Evolutionary conservation across 2,329 filamentous ascomycete genomes (phyloP).

Genomic region (Lecanicillium sp.): DNA sequence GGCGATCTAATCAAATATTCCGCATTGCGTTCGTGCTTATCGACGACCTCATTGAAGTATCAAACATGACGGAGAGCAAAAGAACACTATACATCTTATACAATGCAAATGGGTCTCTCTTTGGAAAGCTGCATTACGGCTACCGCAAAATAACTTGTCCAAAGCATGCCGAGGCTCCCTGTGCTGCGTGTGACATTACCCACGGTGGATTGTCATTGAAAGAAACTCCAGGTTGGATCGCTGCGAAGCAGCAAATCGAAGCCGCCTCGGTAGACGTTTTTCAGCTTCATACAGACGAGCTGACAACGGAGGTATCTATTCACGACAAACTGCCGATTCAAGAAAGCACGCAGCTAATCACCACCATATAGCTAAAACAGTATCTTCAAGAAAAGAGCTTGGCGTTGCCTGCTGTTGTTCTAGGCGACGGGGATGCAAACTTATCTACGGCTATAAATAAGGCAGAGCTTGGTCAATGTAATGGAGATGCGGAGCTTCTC

Average conservation of each 20-base stretch:
- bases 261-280: background rate
- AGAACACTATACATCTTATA: background rate
- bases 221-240: background rate
- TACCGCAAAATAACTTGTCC: background rate
- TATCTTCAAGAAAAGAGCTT: background rate
- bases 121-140: background rate
- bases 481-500: background rate
- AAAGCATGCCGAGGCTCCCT: background rate
- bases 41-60: no score
- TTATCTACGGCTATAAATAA: background rate
- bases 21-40: no score
- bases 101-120: background rate
- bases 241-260: background rate
- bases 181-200: background rate
- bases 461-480: background rate
- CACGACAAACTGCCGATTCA: background rate
- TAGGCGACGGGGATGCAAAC: background rate
- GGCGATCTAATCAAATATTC: no score
- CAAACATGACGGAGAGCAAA: background rate
- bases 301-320: background rate
- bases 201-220: background rate
- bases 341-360: no score
- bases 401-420: background rate
- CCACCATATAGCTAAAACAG: background rate
- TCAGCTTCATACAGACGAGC: background rate